These are phyloP conservation scores for Fusarium brachygibbosum DNA, from an alignment of 2,329 filamentous ascomycete genomes.

Conservation along the genomic window DNA sequence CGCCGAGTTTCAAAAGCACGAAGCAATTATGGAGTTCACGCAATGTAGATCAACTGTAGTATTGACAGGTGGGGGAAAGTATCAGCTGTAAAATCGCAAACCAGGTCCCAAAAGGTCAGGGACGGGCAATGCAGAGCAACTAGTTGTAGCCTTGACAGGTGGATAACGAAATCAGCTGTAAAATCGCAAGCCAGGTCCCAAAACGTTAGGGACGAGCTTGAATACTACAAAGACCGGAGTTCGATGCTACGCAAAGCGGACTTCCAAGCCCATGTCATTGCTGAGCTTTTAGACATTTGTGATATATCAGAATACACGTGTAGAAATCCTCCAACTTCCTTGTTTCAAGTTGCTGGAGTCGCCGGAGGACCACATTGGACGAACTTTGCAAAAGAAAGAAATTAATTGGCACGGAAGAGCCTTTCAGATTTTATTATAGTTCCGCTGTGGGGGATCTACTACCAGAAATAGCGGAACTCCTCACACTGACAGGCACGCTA, in stretches of 20 bases:
- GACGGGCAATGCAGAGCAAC: background rate
- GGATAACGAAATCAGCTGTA: background rate
- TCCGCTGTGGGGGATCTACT: slow-evolving; percentile 2
- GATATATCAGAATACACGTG: background rate
- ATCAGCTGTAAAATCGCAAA: background rate
- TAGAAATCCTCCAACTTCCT: background rate
- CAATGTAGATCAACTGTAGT: background rate
- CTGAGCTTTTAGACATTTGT: background rate
- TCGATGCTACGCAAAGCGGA: background rate
- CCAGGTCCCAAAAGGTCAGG: background rate
- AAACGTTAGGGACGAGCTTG: background rate
- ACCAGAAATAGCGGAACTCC: background rate
- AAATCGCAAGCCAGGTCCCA: slow-evolving; percentile 3
- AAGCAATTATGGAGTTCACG: background rate
- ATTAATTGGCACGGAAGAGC: background rate
- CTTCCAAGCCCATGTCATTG: background rate
- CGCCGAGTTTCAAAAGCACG: background rate
- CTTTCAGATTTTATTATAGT: background rate
- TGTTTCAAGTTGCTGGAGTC: background rate
- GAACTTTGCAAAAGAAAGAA: background rate
- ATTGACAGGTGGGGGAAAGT: background rate
- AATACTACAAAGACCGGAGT: too few relatives aligned
- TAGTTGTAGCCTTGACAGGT: background rate
- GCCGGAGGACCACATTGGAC: background rate
- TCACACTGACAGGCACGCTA: background rate